Base-by-base conservation (phyloP, 768 basidiomycete species). In the Trametes sanguinea region DNA sequence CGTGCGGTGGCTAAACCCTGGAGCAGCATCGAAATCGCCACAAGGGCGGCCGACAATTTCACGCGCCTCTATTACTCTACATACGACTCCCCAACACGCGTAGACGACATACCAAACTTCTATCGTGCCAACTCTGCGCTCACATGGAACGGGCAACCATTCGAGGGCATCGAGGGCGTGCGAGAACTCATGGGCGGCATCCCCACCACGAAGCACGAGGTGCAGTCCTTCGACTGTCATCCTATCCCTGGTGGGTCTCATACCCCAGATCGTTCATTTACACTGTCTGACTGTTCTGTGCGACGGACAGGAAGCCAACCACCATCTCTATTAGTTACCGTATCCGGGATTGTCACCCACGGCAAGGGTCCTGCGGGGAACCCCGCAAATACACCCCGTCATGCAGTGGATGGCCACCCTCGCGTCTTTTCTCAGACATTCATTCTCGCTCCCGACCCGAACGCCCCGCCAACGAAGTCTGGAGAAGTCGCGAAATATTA, bases 401-500 rank as follows among this genome's bases (percentile, higher is more conserved):
- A 82, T 68, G 81, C 79, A 10, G 68, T 87, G 16, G 92, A 94
- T 57, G 89, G 85, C 10, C 90, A 92, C 42, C 87, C 92, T 7
- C 84, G 92, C 42, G 90, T 93, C 52, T 94, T 94, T 75, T 88
- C 88, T 16, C 92, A 94, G 73, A 90, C 91, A 6, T 94, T 94
- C 69, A 84, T 94, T 78, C 85, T 94, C 39, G 84, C 88, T 9
- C 90, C 90, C 4, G 90, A 92, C 70, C 78, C 89, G 3, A 80
- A 78, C 45, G 85, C 87, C 33, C 80, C 88, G 2, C 80, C 85
- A 16, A 80, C 81, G 2, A 86, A 86, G 62, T 80, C 82, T 4
- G 90, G 87, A 59, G 89, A 90, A 69, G 83, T 90, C 0, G 88
- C 89, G 8, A 92, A 89, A 71, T 94, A 94, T 71, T 94, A 89